These are phyloP conservation scores for Sherardia arvensis DNA, from an alignment of 257 asterid genomes.

Conservation along the genomic window DNA sequence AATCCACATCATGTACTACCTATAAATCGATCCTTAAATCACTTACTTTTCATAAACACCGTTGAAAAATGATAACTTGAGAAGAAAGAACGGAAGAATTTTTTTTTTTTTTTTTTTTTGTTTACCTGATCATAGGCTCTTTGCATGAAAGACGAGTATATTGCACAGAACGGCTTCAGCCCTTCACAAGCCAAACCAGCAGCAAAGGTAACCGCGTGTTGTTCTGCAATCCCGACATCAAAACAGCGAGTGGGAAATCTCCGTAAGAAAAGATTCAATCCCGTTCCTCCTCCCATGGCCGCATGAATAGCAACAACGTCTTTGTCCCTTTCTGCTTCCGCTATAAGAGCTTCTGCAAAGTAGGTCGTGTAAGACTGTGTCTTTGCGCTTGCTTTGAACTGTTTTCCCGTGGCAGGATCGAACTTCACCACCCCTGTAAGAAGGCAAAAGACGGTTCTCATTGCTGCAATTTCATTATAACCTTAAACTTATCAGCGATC, in stretches of 20 bases:
- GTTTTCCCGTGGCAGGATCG: constrained; percentile 95
- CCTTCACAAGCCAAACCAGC: constrained; percentile 99
- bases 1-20: constrained; percentile 95
- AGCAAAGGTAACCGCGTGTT: constrained; percentile 95
- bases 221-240: constrained; percentile 97
- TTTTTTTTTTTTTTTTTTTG: too few species aligned
- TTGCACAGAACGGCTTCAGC: constrained; percentile 82
- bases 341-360: constrained; percentile 88
- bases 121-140: constrained; percentile 91
- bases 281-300: constrained; percentile 99
- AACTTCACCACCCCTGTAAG: constrained; percentile 73
- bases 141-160: constrained; percentile 87
- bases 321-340: constrained; percentile 88
- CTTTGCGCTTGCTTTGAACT: constrained; percentile 57
- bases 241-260: constrained; percentile 79
- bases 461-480: not conserved
- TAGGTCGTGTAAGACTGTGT: constrained; percentile 87
- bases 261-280: constrained; percentile 78
- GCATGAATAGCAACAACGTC: constrained; percentile 87
- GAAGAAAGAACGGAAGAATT: not conserved
- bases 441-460: not conserved
- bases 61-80: not conserved
- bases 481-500: too few species aligned
- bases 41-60: not conserved
- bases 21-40: constrained; percentile 15